Percentiles rank a stretch among this genome's conserved stretches.
phyloP scores from a whole-genome alignment of 2,329 filamentous ascomycete genomes.

The Laburnicola sp. region DNA sequence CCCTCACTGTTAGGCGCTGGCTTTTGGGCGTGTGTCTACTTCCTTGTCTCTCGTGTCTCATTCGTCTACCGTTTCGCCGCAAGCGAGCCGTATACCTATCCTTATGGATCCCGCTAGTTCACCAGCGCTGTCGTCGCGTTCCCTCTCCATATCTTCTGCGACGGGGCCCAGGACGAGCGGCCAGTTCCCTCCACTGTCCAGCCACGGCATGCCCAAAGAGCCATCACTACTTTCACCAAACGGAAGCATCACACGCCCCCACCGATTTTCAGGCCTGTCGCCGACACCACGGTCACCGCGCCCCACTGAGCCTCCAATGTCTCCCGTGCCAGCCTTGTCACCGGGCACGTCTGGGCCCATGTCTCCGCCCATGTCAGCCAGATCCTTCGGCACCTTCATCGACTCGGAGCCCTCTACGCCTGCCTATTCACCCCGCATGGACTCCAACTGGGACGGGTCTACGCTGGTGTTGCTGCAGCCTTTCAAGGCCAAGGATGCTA shows the following conservation, averaged over 20 bases:
- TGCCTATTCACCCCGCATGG: constrained; percentile 37
- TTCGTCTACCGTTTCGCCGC: constrained; percentile 8
- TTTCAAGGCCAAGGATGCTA: constrained; percentile 31
- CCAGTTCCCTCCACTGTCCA: constrained; percentile 33
- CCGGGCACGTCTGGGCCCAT: constrained; percentile 2
- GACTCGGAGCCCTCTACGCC: constrained; percentile 45
- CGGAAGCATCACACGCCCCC: constrained; percentile 23
- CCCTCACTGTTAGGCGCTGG: constrained; percentile 6
- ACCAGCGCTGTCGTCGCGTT: constrained; percentile 29
- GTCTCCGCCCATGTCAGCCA: constrained; percentile 43
- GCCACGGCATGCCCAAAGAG: constrained; percentile 40
- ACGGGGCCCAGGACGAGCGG: constrained; percentile 12
- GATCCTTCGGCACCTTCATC: constrained; percentile 42
- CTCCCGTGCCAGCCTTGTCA: constrained; percentile 7
- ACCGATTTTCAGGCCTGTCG: constrained; percentile 33
- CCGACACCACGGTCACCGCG: constrained; percentile 15
- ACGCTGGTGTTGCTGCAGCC: constrained; percentile 35
- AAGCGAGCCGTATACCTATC: constrained; percentile 1
- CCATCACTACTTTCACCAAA: constrained; percentile 33
- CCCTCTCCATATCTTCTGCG: constrained; percentile 26
- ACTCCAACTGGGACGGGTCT: constrained; percentile 33
- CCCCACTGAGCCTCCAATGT: constrained; percentile 26
- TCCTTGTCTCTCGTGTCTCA: constrained; percentile 9
- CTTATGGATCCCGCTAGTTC: constrained; percentile 14
- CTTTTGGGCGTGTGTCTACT: not conserved